These are phyloP conservation scores for Diaporthe helianthi DNA, from an alignment of 2,329 filamentous ascomycete species.

Conservation along the genomic window DNA sequence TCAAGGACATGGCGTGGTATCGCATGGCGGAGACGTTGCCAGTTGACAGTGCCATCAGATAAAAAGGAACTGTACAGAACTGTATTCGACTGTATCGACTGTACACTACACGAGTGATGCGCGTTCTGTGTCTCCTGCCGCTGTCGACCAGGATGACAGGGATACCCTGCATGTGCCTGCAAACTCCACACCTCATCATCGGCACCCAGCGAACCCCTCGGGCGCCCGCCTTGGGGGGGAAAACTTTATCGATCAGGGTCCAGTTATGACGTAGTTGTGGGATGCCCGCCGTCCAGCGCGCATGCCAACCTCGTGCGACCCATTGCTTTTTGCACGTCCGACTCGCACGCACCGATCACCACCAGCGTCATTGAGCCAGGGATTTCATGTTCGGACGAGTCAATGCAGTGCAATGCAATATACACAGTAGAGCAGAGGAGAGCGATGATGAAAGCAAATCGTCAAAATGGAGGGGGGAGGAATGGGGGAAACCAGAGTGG, in stretches of 20 bases:
- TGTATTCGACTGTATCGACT: neutral
- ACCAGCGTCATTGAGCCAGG: neutral
- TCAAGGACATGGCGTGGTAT: constrained; percentile 15
- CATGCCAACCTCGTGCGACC: constrained; percentile 2
- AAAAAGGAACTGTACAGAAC: neutral
- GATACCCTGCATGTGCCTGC: neutral
- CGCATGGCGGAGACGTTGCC: neutral
- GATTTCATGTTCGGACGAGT: neutral
- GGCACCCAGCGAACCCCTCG: constrained; percentile 8
- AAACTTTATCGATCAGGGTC: constrained; percentile 24
- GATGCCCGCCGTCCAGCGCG: neutral
- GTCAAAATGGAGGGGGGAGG: neutral
- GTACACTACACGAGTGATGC: neutral
- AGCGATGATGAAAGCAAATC: neutral
- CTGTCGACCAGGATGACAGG: neutral
- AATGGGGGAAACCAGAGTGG: neutral
- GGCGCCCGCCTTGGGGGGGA: neutral
- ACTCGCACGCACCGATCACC: constrained; percentile 7
- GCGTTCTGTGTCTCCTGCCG: neutral
- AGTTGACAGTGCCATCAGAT: neutral
- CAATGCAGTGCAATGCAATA: constrained; percentile 1
- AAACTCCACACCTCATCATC: constrained; percentile 17
- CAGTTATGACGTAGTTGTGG: constrained; percentile 26
- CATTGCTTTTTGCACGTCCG: constrained; percentile 4
- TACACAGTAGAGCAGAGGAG: neutral